Percentiles rank a stretch among this genome's conserved stretches.
Conservation (phyloP, 176 grass and related monocot species). For the bread wheat (Triticum aestivum) region IWGSC_CS_RefSeq_v2.1 NC_057814.1:19930505-19931004, state of each 20-base stretch:
- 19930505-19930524: background rate
- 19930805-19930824: background rate
- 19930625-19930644: background rate
- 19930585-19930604: background rate
- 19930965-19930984: background rate
- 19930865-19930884: background rate
- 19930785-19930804: background rate
- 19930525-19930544: background rate
- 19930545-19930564: background rate
- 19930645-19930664: background rate
- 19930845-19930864: background rate
- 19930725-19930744: background rate
- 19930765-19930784: background rate
- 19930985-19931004: background rate
- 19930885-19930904: background rate
- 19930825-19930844: background rate
- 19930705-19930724: background rate
- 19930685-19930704: background rate
- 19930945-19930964: background rate
- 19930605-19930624: background rate
- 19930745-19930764: background rate
- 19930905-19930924: background rate
- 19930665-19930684: background rate
- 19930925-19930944: background rate
- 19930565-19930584: background rate